Evolutionary conservation across 148 eudicot genomes (phyloP).

Genomic region (Selenicereus undatus): DNA sequence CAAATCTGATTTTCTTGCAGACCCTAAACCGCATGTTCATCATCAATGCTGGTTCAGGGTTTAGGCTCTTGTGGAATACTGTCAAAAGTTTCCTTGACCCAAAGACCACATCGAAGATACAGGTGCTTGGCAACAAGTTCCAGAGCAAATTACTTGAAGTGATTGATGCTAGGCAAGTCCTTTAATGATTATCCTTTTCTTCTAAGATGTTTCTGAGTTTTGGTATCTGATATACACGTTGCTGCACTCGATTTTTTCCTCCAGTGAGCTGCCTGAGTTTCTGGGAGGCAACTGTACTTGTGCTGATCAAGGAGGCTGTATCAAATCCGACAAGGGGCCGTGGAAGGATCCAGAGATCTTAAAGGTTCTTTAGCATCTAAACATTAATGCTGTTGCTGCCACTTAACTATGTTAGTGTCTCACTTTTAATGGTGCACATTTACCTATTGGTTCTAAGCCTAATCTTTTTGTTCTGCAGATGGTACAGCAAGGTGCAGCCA

Average conservation of each 20-base stretch:
- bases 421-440: background rate
- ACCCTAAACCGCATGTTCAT: conserved; percentile 91
- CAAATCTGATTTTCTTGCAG: conserved; percentile 38
- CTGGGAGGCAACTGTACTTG: conserved; percentile 90
- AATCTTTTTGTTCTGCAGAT: conserved; percentile 22
- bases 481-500: conserved; percentile 40
- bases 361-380: conserved; percentile 38
- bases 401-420: background rate
- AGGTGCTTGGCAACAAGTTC: conserved; percentile 90
- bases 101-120: conserved; percentile 86
- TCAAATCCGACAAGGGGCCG: conserved; percentile 93
- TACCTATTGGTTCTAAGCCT: background rate
- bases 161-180: conserved; percentile 70
- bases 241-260: conserved; percentile 11
- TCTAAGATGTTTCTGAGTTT: background rate
- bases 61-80: conserved; percentile 86
- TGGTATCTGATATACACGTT: background rate
- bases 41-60: conserved; percentile 98
- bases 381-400: background rate
- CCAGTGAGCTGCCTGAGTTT: conserved; percentile 87
- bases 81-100: conserved; percentile 90
- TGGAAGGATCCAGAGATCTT: conserved; percentile 88
- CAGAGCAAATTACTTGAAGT: conserved; percentile 93
- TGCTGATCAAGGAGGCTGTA: conserved; percentile 87
- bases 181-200: background rate